These are phyloP conservation scores for Zostera marina DNA, from an alignment of 116 monocot genomes.

Conservation along the genomic window DNA sequence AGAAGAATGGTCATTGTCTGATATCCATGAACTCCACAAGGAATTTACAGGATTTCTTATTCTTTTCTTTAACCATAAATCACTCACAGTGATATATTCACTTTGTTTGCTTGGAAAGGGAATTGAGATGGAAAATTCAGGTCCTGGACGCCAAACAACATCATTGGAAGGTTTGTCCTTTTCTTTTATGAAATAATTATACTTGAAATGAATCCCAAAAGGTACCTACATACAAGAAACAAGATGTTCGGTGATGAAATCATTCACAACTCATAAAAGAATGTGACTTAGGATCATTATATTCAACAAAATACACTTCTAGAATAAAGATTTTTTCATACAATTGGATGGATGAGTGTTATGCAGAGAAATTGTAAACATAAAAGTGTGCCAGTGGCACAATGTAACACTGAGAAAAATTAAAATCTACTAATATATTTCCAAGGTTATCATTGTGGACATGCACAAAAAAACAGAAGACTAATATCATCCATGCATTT, in stretches of 20 bases:
- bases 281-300: neutral
- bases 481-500: too few species aligned
- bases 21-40: conserved; percentile 66
- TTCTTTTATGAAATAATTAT: conserved; percentile 70
- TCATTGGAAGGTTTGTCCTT: conserved; percentile 16
- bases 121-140: conserved; percentile 58
- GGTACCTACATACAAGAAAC: conserved; percentile 39
- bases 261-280: neutral
- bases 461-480: too few species aligned
- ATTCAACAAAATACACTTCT: neutral
- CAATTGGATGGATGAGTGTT: too few species aligned
- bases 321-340: neutral
- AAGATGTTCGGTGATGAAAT: neutral
- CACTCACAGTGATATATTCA: conserved; percentile 49
- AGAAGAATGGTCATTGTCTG: conserved; percentile 12
- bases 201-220: conserved; percentile 62
- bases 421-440: too few species aligned
- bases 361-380: too few species aligned
- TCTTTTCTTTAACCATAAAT: conserved; percentile 59
- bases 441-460: too few species aligned
- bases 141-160: conserved; percentile 64
- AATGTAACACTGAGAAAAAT: too few species aligned
- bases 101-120: conserved; percentile 24
- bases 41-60: conserved; percentile 20
- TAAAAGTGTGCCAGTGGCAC: too few species aligned